Evolutionary conservation across 2,329 filamentous ascomycete species (phyloP), one percentile per base, ranked within the genome.

Genomic region (Paracoccidioides brasiliensis): DNA sequence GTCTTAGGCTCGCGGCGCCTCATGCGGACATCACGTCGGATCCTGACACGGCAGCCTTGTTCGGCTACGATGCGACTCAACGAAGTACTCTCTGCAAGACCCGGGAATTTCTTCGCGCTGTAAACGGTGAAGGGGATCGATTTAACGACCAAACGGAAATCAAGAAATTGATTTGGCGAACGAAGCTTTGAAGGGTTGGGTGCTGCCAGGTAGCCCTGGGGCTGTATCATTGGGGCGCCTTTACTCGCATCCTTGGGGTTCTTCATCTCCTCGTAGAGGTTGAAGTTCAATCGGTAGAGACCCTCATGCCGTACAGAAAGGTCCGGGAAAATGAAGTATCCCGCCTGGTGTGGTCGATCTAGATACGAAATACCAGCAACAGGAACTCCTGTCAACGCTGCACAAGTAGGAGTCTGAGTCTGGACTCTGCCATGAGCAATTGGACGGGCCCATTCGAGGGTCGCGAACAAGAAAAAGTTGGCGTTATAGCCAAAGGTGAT

Each of bases 101-200:
- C 93, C 14, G 93, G 93, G 74, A 98, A 98, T 75, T 96, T 97
- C 83, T 97, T 98, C 53, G 93, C 93, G 64, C 90, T 96, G 75
- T 80, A 97, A 44, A 97, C 93, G 51, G 82, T 84, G 70, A 98
- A 97, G 0, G 88, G 83, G 10, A 79, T 74, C 0, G 93, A 95
- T 76, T 91, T 90, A 64, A 96, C 86, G 70, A 95, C 89, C 73
- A 96, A 81, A 54, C 90, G 81, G 74, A 89, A 91, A 66, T 90
- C 85, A 60, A 95, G 87, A 57, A 80, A 85, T 72, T 64, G 78
- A 70, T 67, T 75, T 50, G 70, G 74, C 14, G 73, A 69, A 48
- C 69, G 71, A 28, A 70, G 69, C 57, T 73, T 73, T 38, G 66
- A 67, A 45, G 58, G 68, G 62, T 48, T 69, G 60, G 50, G 61